A percentile compares a stretch with the other conserved stretches of the same genome.
Conservation (phyloP, 345 rosid species). For the Salix exigua region DNA sequence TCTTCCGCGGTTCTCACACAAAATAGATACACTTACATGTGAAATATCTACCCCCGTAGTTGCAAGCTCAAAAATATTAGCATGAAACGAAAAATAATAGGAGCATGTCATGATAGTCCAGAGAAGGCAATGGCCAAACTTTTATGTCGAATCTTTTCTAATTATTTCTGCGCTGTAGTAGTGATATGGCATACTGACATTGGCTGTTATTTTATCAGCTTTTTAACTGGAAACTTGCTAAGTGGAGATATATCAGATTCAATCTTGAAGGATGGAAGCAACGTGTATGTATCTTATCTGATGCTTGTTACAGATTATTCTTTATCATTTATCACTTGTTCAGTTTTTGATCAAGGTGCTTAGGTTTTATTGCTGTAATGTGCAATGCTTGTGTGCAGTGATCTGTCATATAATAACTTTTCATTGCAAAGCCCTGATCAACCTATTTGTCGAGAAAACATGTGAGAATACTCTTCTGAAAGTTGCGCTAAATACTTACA, state of each 20-base stretch:
- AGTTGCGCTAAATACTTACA: not conserved
- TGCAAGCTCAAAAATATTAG: not conserved
- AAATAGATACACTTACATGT: not conserved
- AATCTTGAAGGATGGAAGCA: constrained; percentile 33
- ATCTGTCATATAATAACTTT: constrained; percentile 51
- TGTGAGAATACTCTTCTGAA: constrained; percentile 29
- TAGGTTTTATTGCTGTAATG: not conserved
- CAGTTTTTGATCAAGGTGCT: not conserved
- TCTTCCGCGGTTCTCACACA: not conserved
- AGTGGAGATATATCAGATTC: constrained; percentile 36
- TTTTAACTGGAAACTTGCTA: constrained; percentile 35
- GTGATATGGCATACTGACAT: not conserved
- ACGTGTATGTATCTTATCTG: constrained; percentile 30
- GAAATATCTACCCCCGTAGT: not conserved
- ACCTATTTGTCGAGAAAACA: constrained; percentile 30
- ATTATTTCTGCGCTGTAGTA: not conserved
- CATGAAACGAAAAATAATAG: not conserved
- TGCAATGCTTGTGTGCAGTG: constrained; percentile 35
- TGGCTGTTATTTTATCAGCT: constrained; percentile 22
- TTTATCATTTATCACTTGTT: not conserved
- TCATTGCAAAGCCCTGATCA: constrained; percentile 30
- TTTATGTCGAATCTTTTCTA: not conserved
- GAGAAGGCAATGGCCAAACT: not conserved
- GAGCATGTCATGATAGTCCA: not conserved
- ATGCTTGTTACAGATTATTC: constrained; percentile 8